Evolutionary conservation across 139 green algal species (phyloP), one percentile per base, ranked within the genome.

Genomic region (Limnomonas spitsbergensis): DNA sequence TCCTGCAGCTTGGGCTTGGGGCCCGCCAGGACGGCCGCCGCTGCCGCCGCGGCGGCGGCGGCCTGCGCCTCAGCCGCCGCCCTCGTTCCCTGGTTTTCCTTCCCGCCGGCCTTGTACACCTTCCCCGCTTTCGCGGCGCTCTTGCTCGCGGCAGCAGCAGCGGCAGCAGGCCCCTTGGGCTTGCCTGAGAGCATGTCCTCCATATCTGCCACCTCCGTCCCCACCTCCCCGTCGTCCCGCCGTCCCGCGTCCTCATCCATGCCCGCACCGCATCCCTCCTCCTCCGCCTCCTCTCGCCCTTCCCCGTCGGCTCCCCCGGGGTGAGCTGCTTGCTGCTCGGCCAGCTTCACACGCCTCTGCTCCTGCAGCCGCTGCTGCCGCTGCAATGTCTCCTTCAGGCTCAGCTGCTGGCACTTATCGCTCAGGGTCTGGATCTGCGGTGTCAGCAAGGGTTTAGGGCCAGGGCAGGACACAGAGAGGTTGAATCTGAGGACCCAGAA

Each of bases 351-450:
- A 36, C 7, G 27, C 61, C 7, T 34, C 61, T 34, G 61, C 61
- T 34, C 61, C 61, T 6, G 31, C 73, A 31, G 40, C 73, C 24
- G 1, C 77, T 40, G 53, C 47, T 42, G 66, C 73, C 24, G 52
- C 68, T 38, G 42, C 54, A 36, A 27, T 70, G 69, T 72, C 66
- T 76, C 66, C 26, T 87, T 75, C 35, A 97, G 70, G 1, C 83
- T 86, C 20, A 81, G 83, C 87, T 98, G 94, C 86, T 93, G 89
- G 75, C 81, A 89, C 29, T 87, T 92, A 79, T 93, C 89, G 61
- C 29, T 72, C 27, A 72, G 26, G 9, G 61, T 37, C 61, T 34
- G 26, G 29, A 72, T 34, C 61, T 61, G 47, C 47, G 47, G 14
- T 20, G 20, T 61, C 20, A 29, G 47, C 14, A 61, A 14, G 47